Base-by-base conservation (phyloP, 305 asterid species). In the Ilex paraguariensis region DNA sequence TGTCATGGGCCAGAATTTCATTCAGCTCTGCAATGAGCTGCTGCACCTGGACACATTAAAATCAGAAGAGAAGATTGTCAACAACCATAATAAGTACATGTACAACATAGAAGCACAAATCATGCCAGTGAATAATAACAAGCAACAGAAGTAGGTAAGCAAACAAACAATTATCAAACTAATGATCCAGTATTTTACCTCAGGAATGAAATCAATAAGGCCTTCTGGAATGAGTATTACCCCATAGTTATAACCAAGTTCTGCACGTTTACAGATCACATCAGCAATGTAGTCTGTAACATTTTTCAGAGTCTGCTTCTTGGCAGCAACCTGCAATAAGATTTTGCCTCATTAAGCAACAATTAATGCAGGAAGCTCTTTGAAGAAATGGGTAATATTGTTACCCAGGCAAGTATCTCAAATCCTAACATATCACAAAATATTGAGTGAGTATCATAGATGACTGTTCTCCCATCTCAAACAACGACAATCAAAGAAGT, bases 211-310 rank as follows among this genome's bases (percentile, higher is more conserved):
- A 81, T 93, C 99, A 7, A 93, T 90, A 31, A 93, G 95, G 62
- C 99, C 97, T 78, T 93, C 99, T 1, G 99, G 99, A 39, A 93
- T 90, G 70, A 93, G 97, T 56, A 93, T 87, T 68, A 93, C 97
- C 73, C 99, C 99, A 73, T 90, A 93, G 73, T 93, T 87, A 72
- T 80, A 82, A 50, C 99, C 95, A 57, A 73, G 79, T 66, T 79
- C 95, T 12, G 96, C 91, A 56, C 97, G 97, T 75, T 87, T 86
- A 79, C 89, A 73, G 61, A 93, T 73, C 63, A 88, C 88, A 65
- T 93, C 95, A 31, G 89, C 87, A 73, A 93, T 87, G 75, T 90
- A 68, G 81, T 87, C 89, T 17, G 99, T 83, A 61, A 93, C 96
- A 65, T 71, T 83, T 68, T 93, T 93, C 48, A 93, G 95, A 61